A percentile compares a stretch with the other conserved stretches of the same genome.
These are phyloP conservation scores for Vanrija sp. DNA, from an alignment of 1,284 basidiomycete genomes.

Conservation along the genomic window DNA sequence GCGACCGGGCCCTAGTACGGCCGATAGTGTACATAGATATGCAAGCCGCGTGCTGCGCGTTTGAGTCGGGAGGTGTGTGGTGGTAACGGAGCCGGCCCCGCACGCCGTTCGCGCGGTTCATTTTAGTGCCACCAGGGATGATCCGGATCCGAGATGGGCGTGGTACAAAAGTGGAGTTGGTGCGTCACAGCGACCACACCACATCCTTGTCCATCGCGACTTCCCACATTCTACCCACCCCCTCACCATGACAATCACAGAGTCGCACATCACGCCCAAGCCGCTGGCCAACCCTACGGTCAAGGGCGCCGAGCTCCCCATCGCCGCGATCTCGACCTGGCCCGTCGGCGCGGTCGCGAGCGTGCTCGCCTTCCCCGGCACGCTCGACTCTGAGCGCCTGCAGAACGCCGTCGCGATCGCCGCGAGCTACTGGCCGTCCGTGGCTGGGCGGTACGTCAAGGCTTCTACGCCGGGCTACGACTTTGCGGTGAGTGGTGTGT, in stretches of 20 bases:
- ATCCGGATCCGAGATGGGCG: no score
- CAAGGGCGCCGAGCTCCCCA: conserved; percentile 12
- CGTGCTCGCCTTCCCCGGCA: conserved; percentile 23
- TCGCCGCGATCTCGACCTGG: conserved; percentile 26
- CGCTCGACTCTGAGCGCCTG: conserved; percentile 19
- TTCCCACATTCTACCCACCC: background rate
- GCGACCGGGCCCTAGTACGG: no score
- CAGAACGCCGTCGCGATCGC: conserved; percentile 17
- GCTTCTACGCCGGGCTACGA: conserved; percentile 6
- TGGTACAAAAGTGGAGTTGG: no score
- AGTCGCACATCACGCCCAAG: conserved; percentile 13
- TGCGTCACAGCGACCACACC: no score
- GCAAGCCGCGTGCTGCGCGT: no score
- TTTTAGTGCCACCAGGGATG: no score
- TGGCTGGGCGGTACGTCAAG: conserved; percentile 22
- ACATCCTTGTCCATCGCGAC: background rate
- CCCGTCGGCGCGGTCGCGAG: conserved; percentile 15
- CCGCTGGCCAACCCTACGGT: conserved; percentile 16
- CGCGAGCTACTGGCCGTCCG: conserved; percentile 20
- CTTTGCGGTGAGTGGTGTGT: conserved; percentile 13
- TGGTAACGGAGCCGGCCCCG: no score
- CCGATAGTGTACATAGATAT: no score
- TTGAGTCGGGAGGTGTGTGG: no score
- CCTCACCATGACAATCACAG: conserved; percentile 7
- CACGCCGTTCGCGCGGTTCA: no score